Evolutionary conservation across 108 stramenopile genomes (phyloP), one percentile per base, ranked within the genome.

Genomic region (Fragilariopsis cylindrus): DNA sequence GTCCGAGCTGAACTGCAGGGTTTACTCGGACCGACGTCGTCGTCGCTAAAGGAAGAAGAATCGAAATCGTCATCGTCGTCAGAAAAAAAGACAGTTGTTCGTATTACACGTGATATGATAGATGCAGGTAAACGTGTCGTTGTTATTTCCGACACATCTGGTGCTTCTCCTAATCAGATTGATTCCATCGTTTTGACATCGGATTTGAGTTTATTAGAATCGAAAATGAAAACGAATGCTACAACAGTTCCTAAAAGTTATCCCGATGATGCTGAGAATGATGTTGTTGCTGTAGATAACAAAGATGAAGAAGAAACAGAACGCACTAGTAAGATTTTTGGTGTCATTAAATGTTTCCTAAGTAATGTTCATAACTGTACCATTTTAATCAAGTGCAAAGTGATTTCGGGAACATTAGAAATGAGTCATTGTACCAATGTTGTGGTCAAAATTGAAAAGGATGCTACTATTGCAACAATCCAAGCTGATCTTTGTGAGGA

Each of bases 401-500:
- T 96, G 52, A 92, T 96, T 77, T 92, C 95, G 55, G 87, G 90
- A 30, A 87, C 88, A 30, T 54, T 96, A 15, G 95, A 96, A 70
- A 73, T 94, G 45, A 85, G 79, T 46, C 87, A 92, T 71, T 95
- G 94, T 57, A 72, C 81, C 43, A 90, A 92, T 70, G 65, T 93
- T 7, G 78, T 77, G 2, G 64, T 93, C 49, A 65, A 76, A 7
- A 68, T 87, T 1, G 90, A 91, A 70, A 73, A 82, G 48, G 85
- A 89, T 57, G 90, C 90, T 57, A 93, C 89, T 19, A 82, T 92
- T 21, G 85, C 87, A 40, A 96, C 95, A 48, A 72, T 94, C 49
- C 95, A 96, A 81, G 86, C 81, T 8, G 95, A 96, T 85, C 72
- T 96, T 19, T 90, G 89, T 72, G 69, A 84, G 16, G 75, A 89